These are phyloP conservation scores for Gossypium davidsonii DNA, from an alignment of 441 rosid genomes.

Conservation along the genomic window DNA sequence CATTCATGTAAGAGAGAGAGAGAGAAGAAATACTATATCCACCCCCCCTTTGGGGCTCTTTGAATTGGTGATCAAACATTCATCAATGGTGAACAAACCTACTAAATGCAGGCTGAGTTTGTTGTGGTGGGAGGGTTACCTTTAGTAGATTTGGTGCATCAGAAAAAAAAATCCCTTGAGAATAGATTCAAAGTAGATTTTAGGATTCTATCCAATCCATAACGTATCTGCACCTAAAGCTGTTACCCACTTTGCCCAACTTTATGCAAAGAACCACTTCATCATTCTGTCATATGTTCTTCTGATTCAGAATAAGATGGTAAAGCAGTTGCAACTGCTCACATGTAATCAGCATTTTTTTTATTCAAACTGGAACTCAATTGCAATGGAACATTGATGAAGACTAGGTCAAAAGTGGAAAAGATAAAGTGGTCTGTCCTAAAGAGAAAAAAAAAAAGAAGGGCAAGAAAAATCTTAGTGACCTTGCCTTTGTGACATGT, in stretches of 20 bases:
- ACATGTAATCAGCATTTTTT: constrained; percentile 18
- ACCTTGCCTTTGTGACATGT: neutral
- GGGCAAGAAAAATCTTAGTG: neutral
- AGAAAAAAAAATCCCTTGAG: neutral
- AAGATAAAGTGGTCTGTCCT: neutral
- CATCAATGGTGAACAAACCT: neutral
- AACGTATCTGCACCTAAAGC: constrained; percentile 20
- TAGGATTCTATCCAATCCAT: neutral
- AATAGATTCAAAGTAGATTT: constrained; percentile 3
- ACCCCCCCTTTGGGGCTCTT: neutral
- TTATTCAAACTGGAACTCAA: neutral
- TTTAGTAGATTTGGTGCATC: constrained; percentile 9
- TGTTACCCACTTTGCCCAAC: constrained; percentile 12
- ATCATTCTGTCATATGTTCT: neutral
- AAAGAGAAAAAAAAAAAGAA: neutral
- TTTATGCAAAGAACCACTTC: constrained; percentile 15
- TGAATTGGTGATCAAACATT: neutral
- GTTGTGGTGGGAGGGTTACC: constrained; percentile 15
- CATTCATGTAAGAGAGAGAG: neutral
- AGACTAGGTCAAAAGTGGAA: constrained; percentile 18
- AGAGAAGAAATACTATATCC: neutral
- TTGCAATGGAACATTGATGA: constrained; percentile 7
- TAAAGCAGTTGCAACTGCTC: constrained; percentile 29
- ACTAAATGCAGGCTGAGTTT: constrained; percentile 4
- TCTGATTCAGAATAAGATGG: neutral